Conservation (phyloP, 192 early-diverging fungal species). For the Funneliformis mosseae region DNA sequence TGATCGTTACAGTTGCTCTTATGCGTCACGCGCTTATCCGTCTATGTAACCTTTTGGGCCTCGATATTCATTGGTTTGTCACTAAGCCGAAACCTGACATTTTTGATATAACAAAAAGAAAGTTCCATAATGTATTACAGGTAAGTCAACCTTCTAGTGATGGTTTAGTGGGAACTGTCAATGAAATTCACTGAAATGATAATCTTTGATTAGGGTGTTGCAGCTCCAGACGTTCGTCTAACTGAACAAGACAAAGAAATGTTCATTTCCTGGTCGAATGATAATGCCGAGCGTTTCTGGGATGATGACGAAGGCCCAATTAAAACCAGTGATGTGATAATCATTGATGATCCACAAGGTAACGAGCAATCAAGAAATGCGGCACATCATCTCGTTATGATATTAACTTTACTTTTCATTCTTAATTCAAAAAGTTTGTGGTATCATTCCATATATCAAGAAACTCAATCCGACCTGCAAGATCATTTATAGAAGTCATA, state of each 20-base stretch:
- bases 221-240: conserved; percentile 44
- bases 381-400: neutral
- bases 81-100: conserved; percentile 82
- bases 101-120: conserved; percentile 86
- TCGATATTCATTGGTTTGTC: conserved; percentile 78
- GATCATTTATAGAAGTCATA: conserved; percentile 83
- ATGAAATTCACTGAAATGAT: neutral
- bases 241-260: conserved; percentile 69
- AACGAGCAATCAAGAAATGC: neutral
- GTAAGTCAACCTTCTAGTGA: neutral
- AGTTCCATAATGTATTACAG: conserved; percentile 88
- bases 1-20: conserved; percentile 62
- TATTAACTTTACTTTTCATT: neutral
- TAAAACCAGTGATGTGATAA: conserved; percentile 72
- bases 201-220: conserved; percentile 54
- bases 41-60: conserved; percentile 62
- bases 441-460: conserved; percentile 79
- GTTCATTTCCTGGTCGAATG: conserved; percentile 63
- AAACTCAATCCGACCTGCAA: conserved; percentile 65
- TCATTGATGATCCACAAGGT: conserved; percentile 86
- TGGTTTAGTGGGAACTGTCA: neutral
- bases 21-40: conserved; percentile 85
- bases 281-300: conserved; percentile 80
- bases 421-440: conserved; percentile 49
- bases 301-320: conserved; percentile 66